These are phyloP conservation scores for Cryptosporidium sp. DNA, from an alignment of 169 alveolate species.

Conservation along the genomic window DNA sequence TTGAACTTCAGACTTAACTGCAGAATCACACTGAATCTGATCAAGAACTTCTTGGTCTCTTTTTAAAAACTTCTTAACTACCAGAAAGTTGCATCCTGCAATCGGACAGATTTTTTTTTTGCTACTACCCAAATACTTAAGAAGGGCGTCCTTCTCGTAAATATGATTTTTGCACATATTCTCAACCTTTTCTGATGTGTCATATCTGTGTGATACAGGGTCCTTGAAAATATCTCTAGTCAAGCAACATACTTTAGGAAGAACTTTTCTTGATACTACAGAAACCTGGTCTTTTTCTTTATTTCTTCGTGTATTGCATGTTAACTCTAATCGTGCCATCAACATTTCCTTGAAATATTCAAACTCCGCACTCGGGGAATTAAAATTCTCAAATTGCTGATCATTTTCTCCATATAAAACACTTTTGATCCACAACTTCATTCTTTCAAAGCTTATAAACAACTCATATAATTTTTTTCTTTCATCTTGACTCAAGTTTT, in stretches of 20 bases:
- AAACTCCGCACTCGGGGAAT: not conserved
- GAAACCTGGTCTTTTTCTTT: conserved; percentile 23
- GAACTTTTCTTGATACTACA: conserved; percentile 27
- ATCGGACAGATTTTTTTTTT: conserved; percentile 69
- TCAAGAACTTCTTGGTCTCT: conserved; percentile 56
- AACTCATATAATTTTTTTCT: conserved; percentile 9
- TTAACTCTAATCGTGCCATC: conserved; percentile 1
- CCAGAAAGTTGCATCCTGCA: conserved; percentile 48
- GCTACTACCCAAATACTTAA: conserved; percentile 43
- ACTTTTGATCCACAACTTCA: conserved; percentile 48
- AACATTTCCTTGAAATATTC: conserved; percentile 7
- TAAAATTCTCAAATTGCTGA: not conserved
- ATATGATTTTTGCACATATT: conserved; percentile 57
- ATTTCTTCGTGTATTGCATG: not conserved
- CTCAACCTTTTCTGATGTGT: not conserved
- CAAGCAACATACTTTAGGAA: conserved; percentile 56
- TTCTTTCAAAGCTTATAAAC: conserved; percentile 22
- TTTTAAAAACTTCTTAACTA: conserved; percentile 8
- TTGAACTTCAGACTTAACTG: not conserved
- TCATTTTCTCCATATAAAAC: conserved; percentile 31
- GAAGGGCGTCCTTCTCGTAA: conserved; percentile 53
- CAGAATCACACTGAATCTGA: not conserved
- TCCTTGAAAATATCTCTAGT: conserved; percentile 41
- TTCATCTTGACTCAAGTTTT: conserved; percentile 1
- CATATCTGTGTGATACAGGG: conserved; percentile 69